Percentiles rank a stretch among this genome's conserved stretches.
phyloP scores from a whole-genome alignment of 2,329 filamentous ascomycete species.

The Colletotrichum sp. region DNA sequence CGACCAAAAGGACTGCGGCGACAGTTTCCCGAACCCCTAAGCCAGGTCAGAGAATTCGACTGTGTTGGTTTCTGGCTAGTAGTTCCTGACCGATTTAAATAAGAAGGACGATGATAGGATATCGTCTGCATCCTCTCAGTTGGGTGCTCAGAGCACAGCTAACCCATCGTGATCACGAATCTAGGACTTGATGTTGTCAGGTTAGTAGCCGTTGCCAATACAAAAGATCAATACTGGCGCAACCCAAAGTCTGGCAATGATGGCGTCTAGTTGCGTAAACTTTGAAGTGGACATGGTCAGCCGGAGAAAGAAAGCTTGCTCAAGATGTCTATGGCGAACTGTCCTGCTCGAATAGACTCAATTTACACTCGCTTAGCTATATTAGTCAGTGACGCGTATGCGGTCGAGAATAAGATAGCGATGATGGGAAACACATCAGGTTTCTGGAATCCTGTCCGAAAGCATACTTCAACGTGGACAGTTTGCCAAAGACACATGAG shows the following conservation, averaged over 20 bases:
- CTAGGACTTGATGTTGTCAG: not conserved
- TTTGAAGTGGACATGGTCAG: not conserved
- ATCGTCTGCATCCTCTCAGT: accelerated
- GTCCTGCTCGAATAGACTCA: not conserved
- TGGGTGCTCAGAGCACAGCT: accelerated
- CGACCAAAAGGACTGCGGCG: too few species aligned
- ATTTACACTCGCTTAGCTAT: not conserved
- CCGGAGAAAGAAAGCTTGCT: not conserved
- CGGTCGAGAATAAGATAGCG: not conserved
- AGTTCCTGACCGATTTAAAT: not conserved
- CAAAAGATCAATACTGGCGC: not conserved
- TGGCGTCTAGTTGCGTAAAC: not conserved
- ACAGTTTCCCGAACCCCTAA: too few species aligned
- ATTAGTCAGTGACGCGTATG: accelerated
- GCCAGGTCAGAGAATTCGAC: too few species aligned
- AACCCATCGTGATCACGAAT: too few species aligned
- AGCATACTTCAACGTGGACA: accelerated
- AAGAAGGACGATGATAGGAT: accelerated
- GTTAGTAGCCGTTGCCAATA: not conserved
- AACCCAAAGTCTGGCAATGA: not conserved
- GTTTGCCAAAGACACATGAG: not conserved
- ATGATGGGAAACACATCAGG: not conserved
- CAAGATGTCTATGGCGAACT: not conserved
- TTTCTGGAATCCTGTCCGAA: not conserved
- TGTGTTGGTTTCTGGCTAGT: too few species aligned